Evolutionary conservation across 2,329 filamentous ascomycete species (phyloP).

Genomic region (Colletotrichum sp.): DNA sequence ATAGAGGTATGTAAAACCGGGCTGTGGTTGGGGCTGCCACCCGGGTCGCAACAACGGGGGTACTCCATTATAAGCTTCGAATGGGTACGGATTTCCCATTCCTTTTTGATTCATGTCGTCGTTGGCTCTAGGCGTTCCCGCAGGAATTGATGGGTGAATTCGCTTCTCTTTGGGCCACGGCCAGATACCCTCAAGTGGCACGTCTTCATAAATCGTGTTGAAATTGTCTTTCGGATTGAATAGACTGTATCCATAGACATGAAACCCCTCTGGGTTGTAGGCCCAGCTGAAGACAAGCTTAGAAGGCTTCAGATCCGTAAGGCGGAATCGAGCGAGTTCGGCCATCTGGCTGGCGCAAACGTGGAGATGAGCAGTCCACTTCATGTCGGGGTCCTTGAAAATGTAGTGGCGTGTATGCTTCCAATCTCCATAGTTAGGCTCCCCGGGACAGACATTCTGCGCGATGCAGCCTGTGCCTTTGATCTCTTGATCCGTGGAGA

Average conservation of each 20-base stretch:
- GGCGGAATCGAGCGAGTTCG: neutral
- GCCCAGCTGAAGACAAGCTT: neutral
- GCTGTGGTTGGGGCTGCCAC: neutral
- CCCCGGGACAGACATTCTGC: neutral
- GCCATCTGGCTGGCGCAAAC: neutral
- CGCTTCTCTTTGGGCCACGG: neutral
- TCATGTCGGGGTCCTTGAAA: neutral
- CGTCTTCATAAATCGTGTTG: neutral
- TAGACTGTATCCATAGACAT: neutral
- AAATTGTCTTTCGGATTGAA: neutral
- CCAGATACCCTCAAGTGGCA: neutral
- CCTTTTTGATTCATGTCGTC: neutral
- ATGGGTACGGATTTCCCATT: neutral
- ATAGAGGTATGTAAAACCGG: neutral
- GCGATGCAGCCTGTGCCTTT: neutral
- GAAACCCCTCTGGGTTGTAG: neutral
- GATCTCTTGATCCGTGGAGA: neutral
- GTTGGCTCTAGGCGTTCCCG: neutral
- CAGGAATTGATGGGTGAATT: neutral
- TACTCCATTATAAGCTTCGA: neutral
- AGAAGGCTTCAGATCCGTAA: neutral
- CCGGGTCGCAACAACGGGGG: neutral
- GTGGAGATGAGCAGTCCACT: neutral
- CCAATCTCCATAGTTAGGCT: neutral
- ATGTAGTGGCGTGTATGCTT: neutral